Evolutionary conservation across 1,284 basidiomycete species (phyloP), one percentile per base, ranked within the genome.

Genomic region (Pseudozyma pruni): DNA sequence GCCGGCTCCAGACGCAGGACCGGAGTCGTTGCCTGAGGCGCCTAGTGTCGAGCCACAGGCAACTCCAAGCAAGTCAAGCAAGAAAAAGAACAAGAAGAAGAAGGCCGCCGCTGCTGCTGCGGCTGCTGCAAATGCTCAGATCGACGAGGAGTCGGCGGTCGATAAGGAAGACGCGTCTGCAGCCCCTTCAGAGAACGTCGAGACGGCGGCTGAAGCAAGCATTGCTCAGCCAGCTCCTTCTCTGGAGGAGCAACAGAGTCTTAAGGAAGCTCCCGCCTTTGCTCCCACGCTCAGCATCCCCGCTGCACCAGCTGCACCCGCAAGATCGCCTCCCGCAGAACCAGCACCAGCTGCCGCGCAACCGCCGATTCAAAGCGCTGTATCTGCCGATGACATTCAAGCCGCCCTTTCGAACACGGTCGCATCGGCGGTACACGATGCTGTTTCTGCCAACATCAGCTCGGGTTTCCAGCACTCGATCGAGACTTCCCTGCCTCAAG

Each of bases 11-110:
- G 34, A 4, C 13, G 2, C 37, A 38, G 39, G 27, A 3, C 44
- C 40, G 4, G 50, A 60, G 38, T 19, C 44, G 8, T 22, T 34
- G 6, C 11, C 34, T 3, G 34, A 44, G 7, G 5, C 45, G 4
- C 5, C 45, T 5, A n/a, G 22, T 14, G 19, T 25, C 13, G 52
- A 62, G 8, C 10, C 23, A 6, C 37, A 41, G 32, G 6, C 47
- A 2, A 39, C 47, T 6, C 54, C 45, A 2, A 49, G 44, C 48
- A 58, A 58, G 22, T 39, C 45, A 3, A 52, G 34, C 44, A 58
- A 58, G 39, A 66, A 54, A 45, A 64, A 66, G 39, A 53, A 44
- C 42, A 56, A 51, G 40, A 59, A 54, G 40, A 58, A 66, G 53
- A 54, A 44, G 20, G 35, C 40, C 23, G 25, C 33, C 13, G 27